A percentile compares a stretch with the other conserved stretches of the same genome.
Evolutionary conservation across 2,329 filamentous ascomycete genomes (phyloP).

Genomic region (Plectosphaerella plurivora): DNA sequence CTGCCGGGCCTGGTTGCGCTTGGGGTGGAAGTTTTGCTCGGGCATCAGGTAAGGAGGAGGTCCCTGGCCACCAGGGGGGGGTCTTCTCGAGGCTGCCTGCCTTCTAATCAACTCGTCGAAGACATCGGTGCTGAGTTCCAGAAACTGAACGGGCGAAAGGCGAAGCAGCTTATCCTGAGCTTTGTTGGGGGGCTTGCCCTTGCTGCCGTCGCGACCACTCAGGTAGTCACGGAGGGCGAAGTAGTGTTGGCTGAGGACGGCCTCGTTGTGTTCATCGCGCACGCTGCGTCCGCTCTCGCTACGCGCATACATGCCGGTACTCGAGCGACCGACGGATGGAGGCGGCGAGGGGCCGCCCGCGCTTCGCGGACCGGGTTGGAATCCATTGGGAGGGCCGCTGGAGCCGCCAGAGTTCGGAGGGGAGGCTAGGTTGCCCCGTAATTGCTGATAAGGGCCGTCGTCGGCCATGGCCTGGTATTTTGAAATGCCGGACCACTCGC

Average conservation of each 20-base stretch:
- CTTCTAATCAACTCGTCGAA: slow-evolving; percentile 90
- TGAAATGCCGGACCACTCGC: slow-evolving; percentile 72
- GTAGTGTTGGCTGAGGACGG: slow-evolving; percentile 75
- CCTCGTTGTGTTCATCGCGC: slow-evolving; percentile 56
- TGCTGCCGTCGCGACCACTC: slow-evolving; percentile 70
- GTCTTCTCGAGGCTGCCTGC: slow-evolving; percentile 60
- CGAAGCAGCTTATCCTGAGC: slow-evolving; percentile 92
- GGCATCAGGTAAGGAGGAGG: slow-evolving; percentile 74
- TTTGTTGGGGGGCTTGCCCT: slow-evolving; percentile 73
- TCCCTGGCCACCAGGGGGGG: slow-evolving; percentile 43
- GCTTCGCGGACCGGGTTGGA: slow-evolving; percentile 52
- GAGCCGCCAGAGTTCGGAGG: slow-evolving; percentile 65
- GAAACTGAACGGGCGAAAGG: slow-evolving; percentile 87
- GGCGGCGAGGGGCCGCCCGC: slow-evolving; percentile 74
- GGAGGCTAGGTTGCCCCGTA: slow-evolving; percentile 58
- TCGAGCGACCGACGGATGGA: slow-evolving; percentile 81
- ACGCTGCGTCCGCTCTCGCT: slow-evolving; percentile 60
- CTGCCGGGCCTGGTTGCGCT: slow-evolving; percentile 95
- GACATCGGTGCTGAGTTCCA: slow-evolving; percentile 95
- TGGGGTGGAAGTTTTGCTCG: slow-evolving; percentile 89
- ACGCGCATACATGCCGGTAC: slow-evolving; percentile 68
- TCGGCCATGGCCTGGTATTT: slow-evolving; percentile 57
- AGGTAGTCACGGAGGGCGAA: slow-evolving; percentile 73
- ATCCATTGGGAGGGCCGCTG: slow-evolving; percentile 49
- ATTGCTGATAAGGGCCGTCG: slow-evolving; percentile 46